Evolutionary conservation across 345 rosid genomes (phyloP).

Genomic region (Eucalyptus virginea): DNA sequence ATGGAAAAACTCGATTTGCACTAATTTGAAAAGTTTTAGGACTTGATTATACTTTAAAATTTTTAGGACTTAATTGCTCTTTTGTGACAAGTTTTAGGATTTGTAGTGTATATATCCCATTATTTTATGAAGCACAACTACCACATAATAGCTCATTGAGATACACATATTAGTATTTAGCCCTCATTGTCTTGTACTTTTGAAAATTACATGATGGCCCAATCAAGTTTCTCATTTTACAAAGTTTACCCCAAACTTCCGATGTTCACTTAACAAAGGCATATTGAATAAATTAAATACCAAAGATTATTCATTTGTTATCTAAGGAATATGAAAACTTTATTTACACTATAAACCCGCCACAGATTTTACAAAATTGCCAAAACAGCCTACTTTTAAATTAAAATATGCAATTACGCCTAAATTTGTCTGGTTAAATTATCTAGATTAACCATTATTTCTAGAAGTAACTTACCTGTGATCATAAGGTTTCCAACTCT

Average conservation of each 20-base stretch:
- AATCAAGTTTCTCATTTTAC: background rate
- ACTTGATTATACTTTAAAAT: too few species aligned
- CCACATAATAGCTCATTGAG: too few species aligned
- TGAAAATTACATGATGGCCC: background rate
- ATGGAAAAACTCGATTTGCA: accelerated
- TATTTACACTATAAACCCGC: background rate
- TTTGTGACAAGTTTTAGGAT: too few species aligned
- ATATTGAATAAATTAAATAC: background rate
- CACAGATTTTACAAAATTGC: background rate
- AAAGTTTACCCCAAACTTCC: background rate
- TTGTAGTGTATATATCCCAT: too few species aligned
- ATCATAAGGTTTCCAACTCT: background rate
- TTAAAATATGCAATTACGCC: too few species aligned
- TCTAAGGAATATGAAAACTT: background rate
- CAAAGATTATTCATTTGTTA: background rate
- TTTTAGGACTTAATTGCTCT: too few species aligned
- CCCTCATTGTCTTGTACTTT: background rate
- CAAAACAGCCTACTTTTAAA: too few species aligned
- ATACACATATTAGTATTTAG: too few species aligned
- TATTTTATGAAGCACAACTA: too few species aligned
- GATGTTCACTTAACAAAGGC: background rate
- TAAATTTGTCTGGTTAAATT: background rate
- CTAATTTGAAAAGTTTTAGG: too few species aligned
- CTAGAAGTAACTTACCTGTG: background rate
- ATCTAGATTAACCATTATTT: background rate